phyloP scores from a whole-genome alignment of 768 basidiomycete species.

The Clavaria fumosa region DNA sequence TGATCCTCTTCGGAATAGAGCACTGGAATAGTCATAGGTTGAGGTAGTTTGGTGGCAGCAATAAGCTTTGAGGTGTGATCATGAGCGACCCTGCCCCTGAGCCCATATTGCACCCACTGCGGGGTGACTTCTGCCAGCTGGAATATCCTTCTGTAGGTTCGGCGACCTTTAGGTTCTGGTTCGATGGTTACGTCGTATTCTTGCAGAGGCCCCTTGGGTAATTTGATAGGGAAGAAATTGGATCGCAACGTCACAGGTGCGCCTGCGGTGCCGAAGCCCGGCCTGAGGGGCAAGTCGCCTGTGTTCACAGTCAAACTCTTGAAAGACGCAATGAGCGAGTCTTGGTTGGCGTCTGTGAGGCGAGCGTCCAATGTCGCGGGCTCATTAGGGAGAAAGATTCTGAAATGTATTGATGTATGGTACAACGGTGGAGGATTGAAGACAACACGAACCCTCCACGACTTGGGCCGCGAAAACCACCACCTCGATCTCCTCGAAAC shows the following conservation, averaged over 20 bases:
- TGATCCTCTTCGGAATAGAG: conserved; percentile 39
- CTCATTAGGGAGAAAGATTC: conserved; percentile 26
- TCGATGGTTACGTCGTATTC: conserved; percentile 49
- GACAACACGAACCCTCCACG: conserved; percentile 25
- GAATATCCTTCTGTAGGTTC: conserved; percentile 45
- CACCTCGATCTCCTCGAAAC: conserved; percentile 15
- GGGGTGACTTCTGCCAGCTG: conserved; percentile 39
- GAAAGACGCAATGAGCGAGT: conserved; percentile 26
- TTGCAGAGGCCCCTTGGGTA: conserved; percentile 32
- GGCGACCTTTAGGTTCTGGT: conserved; percentile 34
- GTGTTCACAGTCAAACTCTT: conserved; percentile 18
- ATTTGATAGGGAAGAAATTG: conserved; percentile 51
- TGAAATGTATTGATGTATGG: conserved; percentile 7
- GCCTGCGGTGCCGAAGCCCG: conserved; percentile 40
- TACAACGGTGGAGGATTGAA: not conserved
- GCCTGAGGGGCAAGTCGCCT: conserved; percentile 38
- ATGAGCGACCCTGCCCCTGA: conserved; percentile 37
- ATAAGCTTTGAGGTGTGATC: conserved; percentile 39
- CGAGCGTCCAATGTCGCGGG: conserved; percentile 29
- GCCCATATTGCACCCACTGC: conserved; percentile 35
- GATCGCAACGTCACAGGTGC: conserved; percentile 36
- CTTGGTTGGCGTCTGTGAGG: conserved; percentile 25
- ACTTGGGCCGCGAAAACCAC: conserved; percentile 17
- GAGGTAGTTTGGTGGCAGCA: conserved; percentile 28
- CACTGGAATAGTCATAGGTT: conserved; percentile 29